Evolutionary conservation across 306 rosid genomes (phyloP).

Genomic region (Inga oerstediana): DNA sequence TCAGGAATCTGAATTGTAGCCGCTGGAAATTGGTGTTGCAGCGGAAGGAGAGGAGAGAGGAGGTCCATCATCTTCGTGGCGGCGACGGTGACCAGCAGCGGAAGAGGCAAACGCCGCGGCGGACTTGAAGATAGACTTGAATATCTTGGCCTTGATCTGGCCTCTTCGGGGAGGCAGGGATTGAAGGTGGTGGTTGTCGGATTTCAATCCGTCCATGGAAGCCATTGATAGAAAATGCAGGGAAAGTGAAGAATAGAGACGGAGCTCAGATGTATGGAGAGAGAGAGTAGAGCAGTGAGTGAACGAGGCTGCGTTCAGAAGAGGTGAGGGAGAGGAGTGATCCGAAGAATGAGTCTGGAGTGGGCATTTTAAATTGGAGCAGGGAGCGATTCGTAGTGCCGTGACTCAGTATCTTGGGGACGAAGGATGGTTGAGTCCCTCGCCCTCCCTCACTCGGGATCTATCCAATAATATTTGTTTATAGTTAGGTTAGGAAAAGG

Average conservation of each 20-base stretch:
- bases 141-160: conserved; percentile 40
- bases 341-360: not conserved
- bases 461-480: no score
- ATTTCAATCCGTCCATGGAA: not conserved
- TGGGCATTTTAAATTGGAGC: not conserved
- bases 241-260: not conserved
- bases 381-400: not conserved
- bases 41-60: conserved; percentile 37
- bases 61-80: not conserved
- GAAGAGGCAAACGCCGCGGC: conserved; percentile 23
- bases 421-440: not conserved
- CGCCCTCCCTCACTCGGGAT: no score
- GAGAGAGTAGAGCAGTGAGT: not conserved
- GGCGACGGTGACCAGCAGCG: not conserved
- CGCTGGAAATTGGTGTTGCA: conserved; percentile 31
- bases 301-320: not conserved
- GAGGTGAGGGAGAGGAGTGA: not conserved
- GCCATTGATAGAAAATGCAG: not conserved
- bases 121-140: conserved; percentile 30
- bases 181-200: not conserved
- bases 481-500: no score
- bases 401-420: conserved; percentile 31
- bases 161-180: conserved; percentile 39
- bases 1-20: conserved; percentile 10
- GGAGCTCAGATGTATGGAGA: not conserved